Evolutionary conservation across 1,284 basidiomycete genomes (phyloP), one percentile per base, ranked within the genome.

Genomic region (Schizopora paradoxa): DNA sequence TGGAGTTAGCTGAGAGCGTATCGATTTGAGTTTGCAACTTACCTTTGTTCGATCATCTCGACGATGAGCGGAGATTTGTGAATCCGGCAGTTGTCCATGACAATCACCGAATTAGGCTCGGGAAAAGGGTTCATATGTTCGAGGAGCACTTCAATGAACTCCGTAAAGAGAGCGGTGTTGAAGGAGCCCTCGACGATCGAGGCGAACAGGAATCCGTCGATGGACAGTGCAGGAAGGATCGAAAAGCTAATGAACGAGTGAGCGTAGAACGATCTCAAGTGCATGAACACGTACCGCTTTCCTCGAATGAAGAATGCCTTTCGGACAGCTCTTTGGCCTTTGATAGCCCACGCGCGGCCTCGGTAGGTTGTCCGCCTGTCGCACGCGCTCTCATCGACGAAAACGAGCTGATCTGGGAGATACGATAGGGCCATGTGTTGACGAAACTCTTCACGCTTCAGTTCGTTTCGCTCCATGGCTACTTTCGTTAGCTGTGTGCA

Each of bases 61-160:
- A 45, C 41, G n/a, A 66, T 39, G 8, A 52, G 62, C 8, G 46
- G 43, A 26, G 49, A 31, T 19, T 64, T 54, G 46, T 67, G 66
- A 28, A 65, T 63, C 6, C 51, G 37, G 19, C 58, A 56, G 50
- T 67, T 66, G 49, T 67, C 65, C 58, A 66, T 61, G 8, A 66
- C 54, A 21, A 68, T 28, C 0, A 67, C 64, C 4, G 62, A 65
- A 26, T 66, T 63, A 6, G 47, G 47, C 4, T 22, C 37, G 1
- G 66, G 66, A 43, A 51, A 69, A 5, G 64, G 63, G 5, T 66
- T 52, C 67, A 69, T 71, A 0, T 53, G 25, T 5, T 59, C 51
- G 0, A 70, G 53, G 0, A 68, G 42, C 0, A 29, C 36, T 0
- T 59, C 45, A n/a, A 70, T 56, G 38, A 63, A 70, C 0, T 49